Base-by-base conservation (phyloP, 1,284 basidiomycete genomes). In the Puccinia triticina region DNA sequence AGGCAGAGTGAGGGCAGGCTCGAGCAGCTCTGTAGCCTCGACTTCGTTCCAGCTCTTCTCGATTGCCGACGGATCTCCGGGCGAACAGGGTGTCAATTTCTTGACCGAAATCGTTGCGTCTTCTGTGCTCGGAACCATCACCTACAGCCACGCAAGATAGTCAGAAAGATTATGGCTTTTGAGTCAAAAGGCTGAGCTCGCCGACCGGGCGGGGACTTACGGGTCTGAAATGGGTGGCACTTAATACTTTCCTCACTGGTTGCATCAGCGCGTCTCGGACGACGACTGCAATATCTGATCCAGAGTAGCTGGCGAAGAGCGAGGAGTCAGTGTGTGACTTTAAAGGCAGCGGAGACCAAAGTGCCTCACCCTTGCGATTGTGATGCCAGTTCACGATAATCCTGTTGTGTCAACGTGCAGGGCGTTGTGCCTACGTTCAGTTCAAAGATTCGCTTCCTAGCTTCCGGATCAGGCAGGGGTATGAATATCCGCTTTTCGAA, bases 401-500 rank as follows among this genome's bases (percentile, higher is more conserved):
- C 96, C 85, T 93, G 91, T 74, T 90, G 89, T 11, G 90, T 88
- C 10, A 99, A 90, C 84, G 93, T 90, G 87, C 94, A 96, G 23
- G 96, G 96, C 2, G 96, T 99, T 32, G 91, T 90, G 5, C 97
- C 97, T 69, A 99, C 91, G 86, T 99, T 96, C 78, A 99, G 91
- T 89, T 98, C 93, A 86, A 99, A 99, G 94, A 99, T 98, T 59
- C 91, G 91, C 87, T 92, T 91, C 79, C 96, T 91, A n/a, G 96
- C 96, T 84, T 96, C 95, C 3, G 92, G 90, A 7, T 96, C 95
- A 18, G 96, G 97, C 46, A 99, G 91, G 50, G 96, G 97, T 83
- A 99, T 99, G 87, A 98, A 96, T 89, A 99, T 96, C 83, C 96
- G 92, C 88, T 98, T 98, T 88, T 98, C 96, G 85, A 98, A 98